phyloP scores from a whole-genome alignment of 1,139 yeast genomes.

The Nakaseomyces uthaithaninus region DNA sequence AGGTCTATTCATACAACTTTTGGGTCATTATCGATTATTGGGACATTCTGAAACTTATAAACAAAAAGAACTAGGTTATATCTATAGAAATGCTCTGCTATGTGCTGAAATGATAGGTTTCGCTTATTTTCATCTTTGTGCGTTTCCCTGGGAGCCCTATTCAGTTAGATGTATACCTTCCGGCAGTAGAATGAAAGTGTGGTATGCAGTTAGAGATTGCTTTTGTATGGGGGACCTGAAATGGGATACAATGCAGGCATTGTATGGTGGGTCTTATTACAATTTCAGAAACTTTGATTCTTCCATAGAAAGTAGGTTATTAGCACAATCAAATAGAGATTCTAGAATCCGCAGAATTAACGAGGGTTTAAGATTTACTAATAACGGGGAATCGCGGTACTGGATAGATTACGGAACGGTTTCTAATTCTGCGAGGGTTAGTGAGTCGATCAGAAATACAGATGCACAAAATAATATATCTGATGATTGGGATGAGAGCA shows the following conservation, averaged over 20 bases:
- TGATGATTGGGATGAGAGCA: conserved; percentile 43
- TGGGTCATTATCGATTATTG: conserved; percentile 51
- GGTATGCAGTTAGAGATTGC: conserved; percentile 66
- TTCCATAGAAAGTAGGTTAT: conserved; percentile 1
- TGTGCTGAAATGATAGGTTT: conserved; percentile 82
- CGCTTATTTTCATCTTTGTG: conserved; percentile 79
- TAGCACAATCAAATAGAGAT: conserved; percentile 36
- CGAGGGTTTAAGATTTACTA: conserved; percentile 75
- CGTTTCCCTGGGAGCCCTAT: conserved; percentile 74
- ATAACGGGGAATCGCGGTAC: conserved; percentile 72
- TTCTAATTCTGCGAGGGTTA: conserved; percentile 8
- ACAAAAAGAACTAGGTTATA: conserved; percentile 37
- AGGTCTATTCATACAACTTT: conserved; percentile 59
- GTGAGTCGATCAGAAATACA: conserved; percentile 8
- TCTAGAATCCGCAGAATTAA: conserved; percentile 66
- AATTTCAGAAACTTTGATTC: conserved; percentile 75
- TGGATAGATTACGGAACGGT: conserved; percentile 47
- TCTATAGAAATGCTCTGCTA: conserved; percentile 70
- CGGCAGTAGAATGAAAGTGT: conserved; percentile 54
- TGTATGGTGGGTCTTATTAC: conserved; percentile 55
- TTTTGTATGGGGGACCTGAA: conserved; percentile 66
- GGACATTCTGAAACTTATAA: conserved; percentile 23
- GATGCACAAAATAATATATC: conserved; percentile 32
- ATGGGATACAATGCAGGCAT: conserved; percentile 68
- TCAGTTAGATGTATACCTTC: conserved; percentile 51